Evolutionary conservation across 2,329 filamentous ascomycete genomes (phyloP), one percentile per base, ranked within the genome.

Genomic region (Sporothrix humicola): DNA sequence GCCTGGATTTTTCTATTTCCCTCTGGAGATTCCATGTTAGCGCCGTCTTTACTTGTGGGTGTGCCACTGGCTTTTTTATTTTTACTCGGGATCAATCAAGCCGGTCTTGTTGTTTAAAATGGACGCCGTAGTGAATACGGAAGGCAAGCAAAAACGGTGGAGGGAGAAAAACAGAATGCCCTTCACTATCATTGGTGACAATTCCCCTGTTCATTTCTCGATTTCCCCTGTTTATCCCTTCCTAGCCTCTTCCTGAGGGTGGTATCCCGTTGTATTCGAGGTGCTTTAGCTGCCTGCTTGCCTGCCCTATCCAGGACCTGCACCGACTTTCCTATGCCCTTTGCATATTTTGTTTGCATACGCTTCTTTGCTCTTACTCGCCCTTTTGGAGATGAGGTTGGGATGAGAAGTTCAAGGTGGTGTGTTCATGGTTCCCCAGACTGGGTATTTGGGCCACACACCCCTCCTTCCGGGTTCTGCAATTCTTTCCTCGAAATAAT

Each of bases 221-320:
- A 37, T 37, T 37, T 26, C 56, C 56, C 56, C 56, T 59, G 56
- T 37, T 59, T 37, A 58, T 58, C 56, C 56, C 56, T 58, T 58
- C 56, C 15, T 20, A 54, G 7, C 48, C 48, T 52, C n/a, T 12
- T 8, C 54, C 58, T 61, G 58, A 17, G 13, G 58, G 58, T 61
- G 31, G 31, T 37, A 63, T 63, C 17, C 23, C 58, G 58, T 63
- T 17, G 58, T 63, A 17, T 17, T 63, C 10, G 10, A 58, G 12
- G 58, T 63, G 44, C 58, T 63, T 20, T 37, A 3, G 58, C 17
- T 63, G 37, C 37, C 31, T 56, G 9, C 13, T 17, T 61, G 58
- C 58, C 58, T 63, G 37, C 58, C 58, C 58, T 44, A 12, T 63
- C 58, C 58, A 63, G 31, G 58, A 63, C 31, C 58, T 63, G 56